A percentile compares a stretch with the other conserved stretches of the same genome.
Evolutionary conservation across 169 alveolate genomes (phyloP).

Genomic region (Plasmodium chabaudi): DNA sequence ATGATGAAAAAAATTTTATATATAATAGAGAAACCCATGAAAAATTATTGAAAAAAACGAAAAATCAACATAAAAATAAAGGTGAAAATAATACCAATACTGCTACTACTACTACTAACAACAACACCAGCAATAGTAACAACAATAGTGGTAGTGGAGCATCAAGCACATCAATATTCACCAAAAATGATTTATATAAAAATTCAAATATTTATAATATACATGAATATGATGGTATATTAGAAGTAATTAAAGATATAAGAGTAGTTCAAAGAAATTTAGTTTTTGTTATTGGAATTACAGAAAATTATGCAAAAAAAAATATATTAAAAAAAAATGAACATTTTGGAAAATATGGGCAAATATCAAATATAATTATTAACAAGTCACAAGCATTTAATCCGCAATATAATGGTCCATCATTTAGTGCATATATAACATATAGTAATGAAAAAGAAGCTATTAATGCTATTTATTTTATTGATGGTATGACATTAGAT

Average conservation of each 20-base stretch:
- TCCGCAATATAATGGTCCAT: slow-evolving; percentile 89
- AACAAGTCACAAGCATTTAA: slow-evolving; percentile 89
- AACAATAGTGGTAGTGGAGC: neutral
- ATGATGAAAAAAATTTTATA: slow-evolving; percentile 87
- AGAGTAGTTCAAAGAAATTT: slow-evolving; percentile 92
- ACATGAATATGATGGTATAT: slow-evolving; percentile 46
- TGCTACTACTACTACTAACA: neutral
- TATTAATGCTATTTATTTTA: slow-evolving; percentile 91
- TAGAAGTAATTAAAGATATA: slow-evolving; percentile 85
- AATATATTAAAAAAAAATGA: slow-evolving; percentile 88
- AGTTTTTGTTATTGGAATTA: slow-evolving; percentile 92
- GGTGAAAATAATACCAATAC: slow-evolving; percentile 33
- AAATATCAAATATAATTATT: slow-evolving; percentile 88
- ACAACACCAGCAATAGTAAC: neutral
- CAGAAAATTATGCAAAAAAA: slow-evolving; percentile 87
- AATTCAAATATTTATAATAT: slow-evolving; percentile 52
- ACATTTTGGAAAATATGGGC: slow-evolving; percentile 92
- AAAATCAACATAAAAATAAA: slow-evolving; percentile 41
- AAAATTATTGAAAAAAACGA: slow-evolving; percentile 38
- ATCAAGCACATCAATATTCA: neutral
- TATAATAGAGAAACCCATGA: slow-evolving; percentile 78
- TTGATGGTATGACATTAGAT: slow-evolving; percentile 91
- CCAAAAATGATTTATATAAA: slow-evolving; percentile 52
- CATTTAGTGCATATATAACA: slow-evolving; percentile 94
- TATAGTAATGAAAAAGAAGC: slow-evolving; percentile 92